Conservation (phyloP, 2,329 filamentous ascomycete genomes). For the Sarocladium brachiariae region DNA sequence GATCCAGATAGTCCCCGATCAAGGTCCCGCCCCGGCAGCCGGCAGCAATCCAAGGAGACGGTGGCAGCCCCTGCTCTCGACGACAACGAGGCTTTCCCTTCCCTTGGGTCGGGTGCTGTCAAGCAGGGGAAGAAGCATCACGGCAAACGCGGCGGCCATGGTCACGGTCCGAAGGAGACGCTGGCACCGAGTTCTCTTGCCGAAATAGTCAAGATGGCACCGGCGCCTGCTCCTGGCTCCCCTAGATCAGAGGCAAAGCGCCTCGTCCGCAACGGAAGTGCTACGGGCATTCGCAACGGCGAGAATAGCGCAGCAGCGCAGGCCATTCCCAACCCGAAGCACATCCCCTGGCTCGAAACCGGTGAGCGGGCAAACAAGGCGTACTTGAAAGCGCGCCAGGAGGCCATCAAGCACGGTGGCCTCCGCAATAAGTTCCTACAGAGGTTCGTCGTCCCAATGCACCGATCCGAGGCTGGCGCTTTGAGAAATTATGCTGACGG, state of each 20-base stretch:
- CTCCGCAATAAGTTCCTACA: conserved; percentile 95
- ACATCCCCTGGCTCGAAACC: conserved; percentile 95
- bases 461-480: neutral
- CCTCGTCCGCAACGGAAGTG: conserved; percentile 56
- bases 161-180: conserved; percentile 62
- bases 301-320: conserved; percentile 78
- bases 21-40: conserved; percentile 77
- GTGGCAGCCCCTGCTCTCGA: conserved; percentile 72
- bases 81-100: conserved; percentile 92
- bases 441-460: conserved; percentile 55
- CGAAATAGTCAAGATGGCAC: conserved; percentile 92
- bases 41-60: conserved; percentile 58
- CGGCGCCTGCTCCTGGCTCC: conserved; percentile 64
- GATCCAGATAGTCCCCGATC: conserved; percentile 58
- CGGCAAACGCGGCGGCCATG: conserved; percentile 81
- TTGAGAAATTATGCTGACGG: neutral
- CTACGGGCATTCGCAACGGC: conserved; percentile 55
- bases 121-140: conserved; percentile 88
- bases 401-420: conserved; percentile 95
- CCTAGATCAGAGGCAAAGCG: conserved; percentile 55
- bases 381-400: conserved; percentile 89
- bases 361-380: conserved; percentile 85
- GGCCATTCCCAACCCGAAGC: conserved; percentile 79
- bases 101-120: conserved; percentile 63
- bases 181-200: conserved; percentile 70